A percentile compares a stretch with the other conserved stretches of the same genome.
Conservation (phyloP, 176 grass and related monocot species). For the Hsuehochloa calcarea region DNA sequence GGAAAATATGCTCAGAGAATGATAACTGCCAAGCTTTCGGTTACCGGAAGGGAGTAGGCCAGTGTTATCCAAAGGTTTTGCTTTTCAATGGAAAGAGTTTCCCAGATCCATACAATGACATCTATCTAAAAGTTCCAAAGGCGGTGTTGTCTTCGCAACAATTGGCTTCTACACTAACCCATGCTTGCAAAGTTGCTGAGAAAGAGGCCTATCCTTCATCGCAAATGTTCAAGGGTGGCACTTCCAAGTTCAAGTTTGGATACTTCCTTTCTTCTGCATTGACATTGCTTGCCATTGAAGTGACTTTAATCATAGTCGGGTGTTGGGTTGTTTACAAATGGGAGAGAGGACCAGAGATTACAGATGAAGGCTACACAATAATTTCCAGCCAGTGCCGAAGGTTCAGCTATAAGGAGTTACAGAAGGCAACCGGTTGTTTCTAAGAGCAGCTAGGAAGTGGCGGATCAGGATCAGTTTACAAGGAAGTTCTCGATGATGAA, state of each 20-base stretch:
- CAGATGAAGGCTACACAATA: conserved; percentile 28
- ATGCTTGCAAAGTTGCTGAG: conserved; percentile 20
- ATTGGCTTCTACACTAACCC: neutral
- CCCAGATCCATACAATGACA: conserved; percentile 10
- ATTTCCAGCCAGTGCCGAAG: conserved; percentile 43
- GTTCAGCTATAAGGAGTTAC: conserved; percentile 61
- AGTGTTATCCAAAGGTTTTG: conserved; percentile 37
- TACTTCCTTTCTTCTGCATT: conserved; percentile 51
- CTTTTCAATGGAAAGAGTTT: conserved; percentile 49
- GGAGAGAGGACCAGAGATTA: neutral
- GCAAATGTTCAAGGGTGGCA: neutral
- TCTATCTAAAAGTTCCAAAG: conserved; percentile 48
- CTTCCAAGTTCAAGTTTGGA: conserved; percentile 27
- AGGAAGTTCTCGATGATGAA: conserved; percentile 43
- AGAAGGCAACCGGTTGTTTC: conserved; percentile 48
- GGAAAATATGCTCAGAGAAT: conserved; percentile 20
- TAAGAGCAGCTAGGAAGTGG: conserved; percentile 50
- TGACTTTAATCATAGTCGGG: conserved; percentile 13
- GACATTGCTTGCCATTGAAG: conserved; percentile 50
- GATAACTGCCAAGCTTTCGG: conserved; percentile 45
- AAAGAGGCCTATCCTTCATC: neutral
- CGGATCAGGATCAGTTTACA: conserved; percentile 51
- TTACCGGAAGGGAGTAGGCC: conserved; percentile 17
- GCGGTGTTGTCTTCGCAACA: neutral
- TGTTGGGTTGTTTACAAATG: conserved; percentile 41